These are phyloP conservation scores for Cryptomeria japonica DNA, from an alignment of 75 land plant genomes.

Conservation along the genomic window DNA sequence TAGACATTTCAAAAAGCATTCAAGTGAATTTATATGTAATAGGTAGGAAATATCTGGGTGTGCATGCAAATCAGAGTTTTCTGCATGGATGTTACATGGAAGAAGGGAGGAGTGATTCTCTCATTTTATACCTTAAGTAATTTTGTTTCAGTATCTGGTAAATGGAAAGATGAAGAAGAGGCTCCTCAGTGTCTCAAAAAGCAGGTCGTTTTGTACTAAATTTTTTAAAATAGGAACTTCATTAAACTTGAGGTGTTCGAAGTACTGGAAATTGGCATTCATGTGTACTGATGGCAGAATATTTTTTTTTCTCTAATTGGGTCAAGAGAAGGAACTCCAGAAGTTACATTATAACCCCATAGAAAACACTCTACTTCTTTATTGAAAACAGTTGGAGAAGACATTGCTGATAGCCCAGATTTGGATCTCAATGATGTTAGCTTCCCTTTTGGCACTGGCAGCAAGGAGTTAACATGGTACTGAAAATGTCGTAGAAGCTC, in stretches of 20 bases:
- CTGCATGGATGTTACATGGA: not conserved
- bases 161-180: not conserved
- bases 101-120: not conserved
- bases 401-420: not conserved
- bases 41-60: not conserved
- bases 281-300: not conserved
- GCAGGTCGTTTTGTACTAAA: not conserved
- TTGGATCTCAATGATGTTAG: not conserved
- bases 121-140: not conserved
- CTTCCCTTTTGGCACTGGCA: not conserved
- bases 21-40: not conserved
- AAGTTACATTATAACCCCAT: not conserved
- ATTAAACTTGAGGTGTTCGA: not conserved
- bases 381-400: not conserved
- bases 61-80: not conserved
- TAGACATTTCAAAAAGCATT: not conserved
- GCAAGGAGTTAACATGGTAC: not conserved
- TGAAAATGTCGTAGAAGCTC: not conserved
- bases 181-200: not conserved
- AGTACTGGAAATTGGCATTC: not conserved
- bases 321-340: not conserved
- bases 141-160: not conserved
- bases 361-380: not conserved
- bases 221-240: not conserved
- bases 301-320: not conserved